These are phyloP conservation scores for Zygoascus bituminiphila DNA, from an alignment of 805 yeast species.

Conservation along the genomic window DNA sequence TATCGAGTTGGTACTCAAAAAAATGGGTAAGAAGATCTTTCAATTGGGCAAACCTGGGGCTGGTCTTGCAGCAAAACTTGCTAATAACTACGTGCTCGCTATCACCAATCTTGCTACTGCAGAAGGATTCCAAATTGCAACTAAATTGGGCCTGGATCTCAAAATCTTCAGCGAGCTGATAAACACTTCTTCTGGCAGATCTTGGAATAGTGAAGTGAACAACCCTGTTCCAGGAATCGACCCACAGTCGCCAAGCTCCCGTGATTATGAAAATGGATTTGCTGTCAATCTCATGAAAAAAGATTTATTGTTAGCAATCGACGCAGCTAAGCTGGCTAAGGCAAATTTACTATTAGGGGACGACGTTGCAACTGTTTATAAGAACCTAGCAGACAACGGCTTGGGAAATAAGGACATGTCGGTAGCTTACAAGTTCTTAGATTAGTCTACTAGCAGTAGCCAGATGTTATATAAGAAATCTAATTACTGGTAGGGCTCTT, in stretches of 20 bases:
- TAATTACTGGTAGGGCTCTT: too few species aligned
- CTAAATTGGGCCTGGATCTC: slow-evolving; percentile 40
- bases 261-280: slow-evolving; percentile 41
- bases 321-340: slow-evolving; percentile 21
- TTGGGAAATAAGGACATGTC: slow-evolving; percentile 23
- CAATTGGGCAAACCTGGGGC: slow-evolving; percentile 45
- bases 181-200: slow-evolving; percentile 44
- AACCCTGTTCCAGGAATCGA: slow-evolving; percentile 45
- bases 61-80: slow-evolving; percentile 47
- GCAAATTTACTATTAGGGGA: slow-evolving; percentile 20
- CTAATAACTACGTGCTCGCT: slow-evolving; percentile 47
- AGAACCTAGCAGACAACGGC: slow-evolving; percentile 11
- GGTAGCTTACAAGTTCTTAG: slow-evolving; percentile 17
- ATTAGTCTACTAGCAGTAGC: too few species aligned
- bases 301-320: slow-evolving; percentile 32
- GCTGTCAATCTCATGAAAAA: slow-evolving; percentile 30
- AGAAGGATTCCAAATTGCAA: slow-evolving; percentile 47
- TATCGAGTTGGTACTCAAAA: slow-evolving; percentile 24
- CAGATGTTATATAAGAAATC: too few species aligned
- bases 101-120: slow-evolving; percentile 47
- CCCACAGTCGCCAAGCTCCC: slow-evolving; percentile 40
- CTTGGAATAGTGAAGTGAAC: slow-evolving; percentile 49
- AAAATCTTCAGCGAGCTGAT: slow-evolving; percentile 41
- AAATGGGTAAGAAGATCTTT: slow-evolving; percentile 43
- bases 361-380: slow-evolving; percentile 21